Evolutionary conservation across 192 early-diverging fungal genomes (phyloP), one percentile per base, ranked within the genome.

Genomic region (Umbelopsis isabellina): DNA sequence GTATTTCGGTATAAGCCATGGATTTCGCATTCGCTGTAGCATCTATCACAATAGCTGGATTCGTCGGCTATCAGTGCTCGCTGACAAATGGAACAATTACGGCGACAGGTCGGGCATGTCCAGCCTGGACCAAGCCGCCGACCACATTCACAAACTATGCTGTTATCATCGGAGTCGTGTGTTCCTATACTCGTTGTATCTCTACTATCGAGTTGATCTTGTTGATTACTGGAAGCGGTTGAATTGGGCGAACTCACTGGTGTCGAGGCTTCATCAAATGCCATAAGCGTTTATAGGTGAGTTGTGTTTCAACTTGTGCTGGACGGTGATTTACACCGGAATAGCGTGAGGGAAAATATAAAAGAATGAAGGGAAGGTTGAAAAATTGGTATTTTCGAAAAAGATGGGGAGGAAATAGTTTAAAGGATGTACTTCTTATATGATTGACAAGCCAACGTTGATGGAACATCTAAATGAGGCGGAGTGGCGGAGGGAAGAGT

Each of bases 361-460:
- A 3, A 10, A 25, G n/a, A 23, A 53, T 53, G 53, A 61, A 61
- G 27, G 55, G 55, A 61, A 61, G 27, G 27, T 25, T 35, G 25
- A 61, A 18, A 35, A 25, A 61, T 61, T 25, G 0, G 30, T n/a
- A 61, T 35, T 16, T 12, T 61, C 33, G 25, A 27, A 61, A 61
- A 25, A 35, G 55, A 61, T 37, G 37, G 25, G 37, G 37, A 61
- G 5, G 37, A 35, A 16, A 35, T 7, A 25, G 55, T 16, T 25
- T 16, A 5, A 16, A 16, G 9, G 30, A 33, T 30, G 55, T 61
- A 61, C 10, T 61, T 61, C 55, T 61, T 61, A 61, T 61, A 61
- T 61, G 55, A 61, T 61, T 30, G 55, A 61, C 55, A 61, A 61
- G 55, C 27, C 55, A 61, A 61, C 23, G 30, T 61, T 27, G 55